phyloP scores from a whole-genome alignment of 2,329 filamentous ascomycete genomes.

The Chalara sp. region DNA sequence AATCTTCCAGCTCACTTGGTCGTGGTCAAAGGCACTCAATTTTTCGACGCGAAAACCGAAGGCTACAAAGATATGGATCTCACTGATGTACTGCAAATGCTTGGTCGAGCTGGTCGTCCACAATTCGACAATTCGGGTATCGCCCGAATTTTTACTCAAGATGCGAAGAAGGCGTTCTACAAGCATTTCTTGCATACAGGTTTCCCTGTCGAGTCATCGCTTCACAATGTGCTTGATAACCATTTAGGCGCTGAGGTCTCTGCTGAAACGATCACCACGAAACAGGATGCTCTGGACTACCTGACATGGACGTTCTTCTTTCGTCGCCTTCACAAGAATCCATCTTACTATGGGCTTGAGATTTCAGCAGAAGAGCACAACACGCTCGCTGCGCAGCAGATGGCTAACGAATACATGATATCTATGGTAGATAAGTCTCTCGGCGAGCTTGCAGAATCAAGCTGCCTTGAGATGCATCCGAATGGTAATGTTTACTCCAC shows the following conservation, averaged over 20 bases:
- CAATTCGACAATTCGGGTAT: constrained; percentile 97
- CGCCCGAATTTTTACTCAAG: constrained; percentile 94
- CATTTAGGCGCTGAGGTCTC: constrained; percentile 94
- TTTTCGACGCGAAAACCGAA: constrained; percentile 95
- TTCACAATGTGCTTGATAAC: constrained; percentile 95
- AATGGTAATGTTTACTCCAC: constrained; percentile 90
- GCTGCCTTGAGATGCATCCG: constrained; percentile 73
- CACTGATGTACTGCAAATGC: constrained; percentile 96
- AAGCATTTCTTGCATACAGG: constrained; percentile 98
- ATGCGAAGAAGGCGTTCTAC: constrained; percentile 97
- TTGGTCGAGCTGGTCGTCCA: constrained; percentile 88
- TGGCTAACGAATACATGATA: constrained; percentile 93
- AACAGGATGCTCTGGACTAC: constrained; percentile 96
- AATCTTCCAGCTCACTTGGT: constrained; percentile 95
- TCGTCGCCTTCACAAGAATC: constrained; percentile 92
- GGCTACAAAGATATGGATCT: constrained; percentile 98
- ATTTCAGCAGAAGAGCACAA: constrained; percentile 91
- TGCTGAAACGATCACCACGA: constrained; percentile 84
- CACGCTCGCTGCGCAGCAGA: constrained; percentile 73
- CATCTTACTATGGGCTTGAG: constrained; percentile 93
- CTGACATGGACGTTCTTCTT: constrained; percentile 99
- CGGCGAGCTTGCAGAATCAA: constrained; percentile 72
- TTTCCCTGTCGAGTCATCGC: constrained; percentile 92
- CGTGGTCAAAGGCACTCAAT: constrained; percentile 96
- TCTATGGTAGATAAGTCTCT: constrained; percentile 85